Evolutionary conservation across 805 yeast genomes (phyloP).

Genomic region (Wickerhamomyces chaumierensis): DNA sequence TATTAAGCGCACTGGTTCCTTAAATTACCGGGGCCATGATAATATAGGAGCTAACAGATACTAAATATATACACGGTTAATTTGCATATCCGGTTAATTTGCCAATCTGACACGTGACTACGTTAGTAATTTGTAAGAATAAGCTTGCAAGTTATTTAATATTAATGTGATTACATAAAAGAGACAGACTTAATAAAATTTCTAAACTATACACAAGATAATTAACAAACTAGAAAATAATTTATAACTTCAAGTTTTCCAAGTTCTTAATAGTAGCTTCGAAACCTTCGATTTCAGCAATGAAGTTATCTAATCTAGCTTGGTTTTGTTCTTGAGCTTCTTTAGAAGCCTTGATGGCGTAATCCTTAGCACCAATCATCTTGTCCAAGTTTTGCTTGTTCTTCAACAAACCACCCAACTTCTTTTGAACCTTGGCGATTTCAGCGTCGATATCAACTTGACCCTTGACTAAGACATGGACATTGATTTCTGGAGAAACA

Average conservation of each 20-base stretch:
- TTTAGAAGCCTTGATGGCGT: constrained; percentile 72
- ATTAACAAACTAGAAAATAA: not conserved
- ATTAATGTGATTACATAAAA: too few species aligned
- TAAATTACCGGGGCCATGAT: too few species aligned
- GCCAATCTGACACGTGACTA: too few species aligned
- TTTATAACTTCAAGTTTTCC: constrained; percentile 58
- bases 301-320: constrained; percentile 53
- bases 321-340: constrained; percentile 71
- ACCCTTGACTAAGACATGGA: constrained; percentile 88
- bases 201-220: too few species aligned
- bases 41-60: too few species aligned
- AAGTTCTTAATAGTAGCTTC: constrained; percentile 78
- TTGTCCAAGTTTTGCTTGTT: constrained; percentile 56
- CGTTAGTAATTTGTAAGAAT: too few species aligned
- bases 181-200: too few species aligned
- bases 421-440: constrained; percentile 70
- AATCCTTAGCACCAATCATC: constrained; percentile 61
- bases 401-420: constrained; percentile 54
- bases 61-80: too few species aligned
- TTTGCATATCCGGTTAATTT: too few species aligned
- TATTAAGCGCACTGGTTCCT: too few species aligned
- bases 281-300: constrained; percentile 85
- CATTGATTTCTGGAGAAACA: constrained; percentile 71
- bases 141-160: too few species aligned
- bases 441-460: constrained; percentile 89